Evolutionary conservation across 179 eudicot genomes (phyloP), one percentile per base, ranked within the genome.

Genomic region (Gypsophila paniculata): DNA sequence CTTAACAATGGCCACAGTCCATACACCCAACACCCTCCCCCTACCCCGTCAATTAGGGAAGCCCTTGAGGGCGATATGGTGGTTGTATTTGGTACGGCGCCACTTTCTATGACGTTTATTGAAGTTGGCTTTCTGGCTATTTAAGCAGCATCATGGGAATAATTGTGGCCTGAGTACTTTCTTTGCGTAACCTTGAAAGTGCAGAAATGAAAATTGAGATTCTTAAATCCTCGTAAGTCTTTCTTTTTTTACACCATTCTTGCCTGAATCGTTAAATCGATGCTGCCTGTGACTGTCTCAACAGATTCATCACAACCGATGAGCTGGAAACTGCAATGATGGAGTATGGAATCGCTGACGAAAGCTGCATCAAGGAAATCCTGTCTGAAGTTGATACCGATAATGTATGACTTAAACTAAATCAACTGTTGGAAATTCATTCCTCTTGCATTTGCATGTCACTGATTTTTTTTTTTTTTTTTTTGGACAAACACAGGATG

Each of bases 311-410:
- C 44, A 84, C 87, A 6, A 84, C 62, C 12, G 87, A 84, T 72
- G 87, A 84, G 51, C 69, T 81, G 11, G 87, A 84, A 77, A 42
- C 63, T 14, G 87, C 85, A 11, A 84, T 84, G 87, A 78, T 71
- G 81, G 86, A 83, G 22, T 83, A 81, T 17, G 86, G 84, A 71
- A 73, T 83, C 14, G 84, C 81, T 51, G 84, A 83, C 74, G 83
- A 81, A 76, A 74, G 77, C 69, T 71, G 77, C 63, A 84, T 84
- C 76, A 85, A 84, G 74, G 90, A 88, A 66, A 88, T 88, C 46
- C 81, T 88, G 61, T 75, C 88, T 6, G 93, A 88, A 85, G 90
- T 88, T 2, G 93, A 88, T 74, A 78, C 74, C 15, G 82, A 74
- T 49, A 82, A 78, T 23, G 87, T 84, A 81, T 79, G 42, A 17